Evolutionary conservation across 2,329 filamentous ascomycete species (phyloP), one percentile per base, ranked within the genome.

Genomic region (Huntiella savannae): DNA sequence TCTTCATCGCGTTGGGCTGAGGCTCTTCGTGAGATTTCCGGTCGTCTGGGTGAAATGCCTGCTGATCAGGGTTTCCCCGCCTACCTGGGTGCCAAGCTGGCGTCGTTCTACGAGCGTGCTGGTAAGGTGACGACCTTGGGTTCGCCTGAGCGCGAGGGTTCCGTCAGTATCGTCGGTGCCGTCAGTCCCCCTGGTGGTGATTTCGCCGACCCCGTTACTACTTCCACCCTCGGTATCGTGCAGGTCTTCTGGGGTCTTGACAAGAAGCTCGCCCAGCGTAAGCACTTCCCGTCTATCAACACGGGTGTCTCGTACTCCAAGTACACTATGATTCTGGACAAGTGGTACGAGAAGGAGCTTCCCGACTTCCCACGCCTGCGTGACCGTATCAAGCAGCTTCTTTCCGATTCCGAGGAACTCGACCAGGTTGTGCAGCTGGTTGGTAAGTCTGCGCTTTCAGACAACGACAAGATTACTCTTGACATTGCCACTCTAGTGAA

Each of bases 231-330:
- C 41, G 77, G 82, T 75, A 98, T 98, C 59, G 91, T 98, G 58
- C 91, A 98, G 63, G 91, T 98, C 55, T 98, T 98, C 70, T 98
- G 91, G 91, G 91, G 91, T 73, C 75, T 96, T 43, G 91, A 98
- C 72, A 96, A 98, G 80, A 96, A 96, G 71, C 79, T 98, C 50
- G 91, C 91, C 16, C 91, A 96, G 68, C 80, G 91, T 57, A 98
- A 98, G 69, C 91, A 98, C 66, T 98, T 98, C 73, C 91, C 91
- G 4, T 95, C 87, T 32, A 87, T 98, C 70, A 98, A 98, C 71
- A 96, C 91, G 6, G 77, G 77, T 15, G 69, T 84, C 54, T 94
- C 85, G 54, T 98, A 98, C 76, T 88, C 79, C 73, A 98, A 98
- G 70, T 98, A 98, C 69, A 92, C 80, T 40, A 77, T 62, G 51